These are phyloP conservation scores for Annona cherimola DNA, from an alignment of 164 flowering plant genomes.

Conservation along the genomic window DNA sequence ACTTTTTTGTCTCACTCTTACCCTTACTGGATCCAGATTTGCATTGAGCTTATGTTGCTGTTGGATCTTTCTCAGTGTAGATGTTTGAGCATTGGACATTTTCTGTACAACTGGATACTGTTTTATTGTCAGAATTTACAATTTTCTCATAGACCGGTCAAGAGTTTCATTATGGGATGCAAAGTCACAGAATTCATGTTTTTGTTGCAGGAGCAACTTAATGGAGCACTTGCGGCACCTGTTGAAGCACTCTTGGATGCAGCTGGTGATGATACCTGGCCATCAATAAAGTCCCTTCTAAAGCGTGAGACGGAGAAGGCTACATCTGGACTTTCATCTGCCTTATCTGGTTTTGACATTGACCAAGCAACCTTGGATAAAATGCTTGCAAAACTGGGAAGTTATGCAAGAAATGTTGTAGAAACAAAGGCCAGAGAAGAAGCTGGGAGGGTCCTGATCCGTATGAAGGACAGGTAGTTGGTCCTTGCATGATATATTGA, in stretches of 20 bases:
- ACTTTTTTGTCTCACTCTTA: too few species aligned
- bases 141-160: neutral
- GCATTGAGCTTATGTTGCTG: neutral
- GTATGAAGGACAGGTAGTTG: constrained; percentile 90
- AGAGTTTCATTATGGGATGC: neutral
- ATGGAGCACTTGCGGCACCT: constrained; percentile 72
- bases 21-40: too few species aligned
- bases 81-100: neutral
- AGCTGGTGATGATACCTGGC: constrained; percentile 86
- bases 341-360: constrained; percentile 82
- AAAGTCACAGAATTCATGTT: neutral
- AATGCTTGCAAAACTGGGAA: constrained; percentile 51
- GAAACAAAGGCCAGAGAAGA: constrained; percentile 86
- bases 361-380: constrained; percentile 53
- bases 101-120: neutral
- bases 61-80: neutral
- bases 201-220: constrained; percentile 55
- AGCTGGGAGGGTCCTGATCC: constrained; percentile 83
- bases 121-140: neutral
- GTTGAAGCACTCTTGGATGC: constrained; percentile 90
- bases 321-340: constrained; percentile 55
- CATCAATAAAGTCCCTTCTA: constrained; percentile 79
- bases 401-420: constrained; percentile 69
- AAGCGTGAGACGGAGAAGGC: constrained; percentile 70
- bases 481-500: neutral